Evolutionary conservation across 306 rosid genomes (phyloP).

Genomic region (Benincasa hispida): DNA sequence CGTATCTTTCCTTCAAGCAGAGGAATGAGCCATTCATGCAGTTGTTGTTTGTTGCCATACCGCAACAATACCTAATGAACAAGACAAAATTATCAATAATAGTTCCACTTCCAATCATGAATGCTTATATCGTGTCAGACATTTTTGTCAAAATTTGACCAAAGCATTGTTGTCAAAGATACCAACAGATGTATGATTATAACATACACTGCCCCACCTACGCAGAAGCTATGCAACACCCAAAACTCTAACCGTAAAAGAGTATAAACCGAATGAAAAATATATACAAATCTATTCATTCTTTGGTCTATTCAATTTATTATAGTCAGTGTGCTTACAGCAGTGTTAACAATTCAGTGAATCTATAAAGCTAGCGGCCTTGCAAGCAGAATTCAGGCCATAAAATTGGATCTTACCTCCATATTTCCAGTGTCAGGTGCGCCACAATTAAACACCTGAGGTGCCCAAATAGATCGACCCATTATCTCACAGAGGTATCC

Average conservation of each 20-base stretch:
- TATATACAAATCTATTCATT: not conserved
- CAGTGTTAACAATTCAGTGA: not conserved
- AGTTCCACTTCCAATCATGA: not conserved
- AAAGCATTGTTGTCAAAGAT: not conserved
- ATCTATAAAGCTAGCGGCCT: slow-evolving; percentile 7
- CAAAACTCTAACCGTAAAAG: not conserved
- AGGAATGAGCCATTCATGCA: slow-evolving; percentile 78
- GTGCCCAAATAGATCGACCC: slow-evolving; percentile 97
- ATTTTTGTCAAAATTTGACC: not conserved
- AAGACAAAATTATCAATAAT: not conserved
- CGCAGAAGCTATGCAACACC: not conserved
- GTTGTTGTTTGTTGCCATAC: slow-evolving; percentile 70
- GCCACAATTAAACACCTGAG: slow-evolving; percentile 82
- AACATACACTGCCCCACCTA: not conserved
- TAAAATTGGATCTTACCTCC: slow-evolving; percentile 61
- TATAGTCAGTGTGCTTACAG: not conserved
- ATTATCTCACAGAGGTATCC: slow-evolving; percentile 92
- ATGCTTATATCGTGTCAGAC: not conserved
- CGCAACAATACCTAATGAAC: slow-evolving; percentile 67
- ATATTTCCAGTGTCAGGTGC: slow-evolving; percentile 97
- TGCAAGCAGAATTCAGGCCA: not conserved
- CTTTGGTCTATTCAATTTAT: not conserved
- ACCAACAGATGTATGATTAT: not conserved
- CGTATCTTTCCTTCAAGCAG: slow-evolving; percentile 87
- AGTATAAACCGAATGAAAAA: not conserved